These are phyloP conservation scores for Plantago rigida DNA, from an alignment of 305 asterid genomes.

Conservation along the genomic window DNA sequence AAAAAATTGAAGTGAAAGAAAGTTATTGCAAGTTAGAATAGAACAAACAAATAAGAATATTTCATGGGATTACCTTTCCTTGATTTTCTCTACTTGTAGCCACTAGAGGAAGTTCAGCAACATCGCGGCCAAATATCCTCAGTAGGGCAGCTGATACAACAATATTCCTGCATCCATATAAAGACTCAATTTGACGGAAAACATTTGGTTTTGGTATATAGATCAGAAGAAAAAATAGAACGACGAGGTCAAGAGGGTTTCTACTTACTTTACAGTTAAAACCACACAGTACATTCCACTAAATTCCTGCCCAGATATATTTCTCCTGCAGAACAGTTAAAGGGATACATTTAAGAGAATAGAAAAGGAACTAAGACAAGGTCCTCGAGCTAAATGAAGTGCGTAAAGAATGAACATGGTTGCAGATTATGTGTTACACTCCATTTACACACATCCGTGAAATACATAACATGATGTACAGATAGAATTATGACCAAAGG, in stretches of 20 bases:
- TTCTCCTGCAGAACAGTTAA: constrained; percentile 57
- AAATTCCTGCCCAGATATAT: constrained; percentile 94
- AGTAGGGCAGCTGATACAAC: constrained; percentile 95
- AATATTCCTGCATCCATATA: constrained; percentile 54
- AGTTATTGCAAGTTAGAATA: neutral
- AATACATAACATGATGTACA: no score
- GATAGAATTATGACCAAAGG: no score
- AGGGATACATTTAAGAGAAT: neutral
- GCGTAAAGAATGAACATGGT: neutral
- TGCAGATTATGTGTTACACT: neutral
- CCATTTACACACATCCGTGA: no score
- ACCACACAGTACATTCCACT: constrained; percentile 95
- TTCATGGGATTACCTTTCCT: constrained; percentile 54
- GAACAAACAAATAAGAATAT: neutral
- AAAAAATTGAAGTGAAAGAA: neutral
- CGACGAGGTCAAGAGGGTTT: constrained; percentile 7
- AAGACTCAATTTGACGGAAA: neutral
- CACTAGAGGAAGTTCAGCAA: constrained; percentile 92
- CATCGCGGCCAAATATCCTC: constrained; percentile 78
- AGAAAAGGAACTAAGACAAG: no score
- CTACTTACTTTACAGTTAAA: constrained; percentile 67
- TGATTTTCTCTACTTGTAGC: constrained; percentile 81
- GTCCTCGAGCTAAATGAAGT: no score
- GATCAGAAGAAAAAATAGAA: neutral
- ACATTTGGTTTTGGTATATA: constrained; percentile 3